Percentiles rank a stretch among this genome's conserved stretches.
Conservation (phyloP, 176 grass and related monocot species). For the Eremochloa ophiuroides region DNA sequence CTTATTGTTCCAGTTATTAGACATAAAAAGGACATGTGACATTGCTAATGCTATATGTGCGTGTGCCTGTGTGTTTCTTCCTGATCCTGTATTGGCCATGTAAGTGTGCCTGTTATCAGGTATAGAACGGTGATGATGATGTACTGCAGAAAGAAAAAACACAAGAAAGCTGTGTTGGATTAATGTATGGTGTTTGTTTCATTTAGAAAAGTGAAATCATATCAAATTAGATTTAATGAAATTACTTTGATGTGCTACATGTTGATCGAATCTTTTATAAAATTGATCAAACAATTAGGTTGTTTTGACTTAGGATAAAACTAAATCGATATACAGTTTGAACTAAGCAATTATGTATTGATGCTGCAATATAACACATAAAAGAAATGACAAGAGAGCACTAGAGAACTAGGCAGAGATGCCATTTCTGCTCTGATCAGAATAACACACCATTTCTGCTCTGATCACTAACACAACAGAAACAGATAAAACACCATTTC, state of each 20-base stretch:
- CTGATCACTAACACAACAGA: too few relatives aligned
- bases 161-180: background rate
- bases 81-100: background rate
- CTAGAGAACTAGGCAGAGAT: background rate
- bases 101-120: slow-evolving; percentile 20
- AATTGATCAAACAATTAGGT: too few relatives aligned
- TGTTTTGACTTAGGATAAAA: too few relatives aligned
- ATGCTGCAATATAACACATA: background rate
- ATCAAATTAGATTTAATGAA: too few relatives aligned
- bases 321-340: too few relatives aligned
- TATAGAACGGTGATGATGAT: background rate
- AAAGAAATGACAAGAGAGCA: background rate
- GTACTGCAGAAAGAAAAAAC: background rate
- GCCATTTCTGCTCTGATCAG: background rate
- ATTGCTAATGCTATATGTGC: too few relatives aligned
- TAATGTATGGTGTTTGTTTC: slow-evolving; percentile 7
- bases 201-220: too few relatives aligned
- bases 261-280: too few relatives aligned
- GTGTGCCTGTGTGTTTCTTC: slow-evolving; percentile 4
- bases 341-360: background rate
- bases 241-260: too few relatives aligned
- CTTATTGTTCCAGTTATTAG: background rate
- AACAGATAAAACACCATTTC: background rate
- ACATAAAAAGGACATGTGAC: too few relatives aligned
- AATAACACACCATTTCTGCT: background rate